These are phyloP conservation scores for Nicotiana noctiflora DNA, from an alignment of 257 asterid genomes.

Conservation along the genomic window DNA sequence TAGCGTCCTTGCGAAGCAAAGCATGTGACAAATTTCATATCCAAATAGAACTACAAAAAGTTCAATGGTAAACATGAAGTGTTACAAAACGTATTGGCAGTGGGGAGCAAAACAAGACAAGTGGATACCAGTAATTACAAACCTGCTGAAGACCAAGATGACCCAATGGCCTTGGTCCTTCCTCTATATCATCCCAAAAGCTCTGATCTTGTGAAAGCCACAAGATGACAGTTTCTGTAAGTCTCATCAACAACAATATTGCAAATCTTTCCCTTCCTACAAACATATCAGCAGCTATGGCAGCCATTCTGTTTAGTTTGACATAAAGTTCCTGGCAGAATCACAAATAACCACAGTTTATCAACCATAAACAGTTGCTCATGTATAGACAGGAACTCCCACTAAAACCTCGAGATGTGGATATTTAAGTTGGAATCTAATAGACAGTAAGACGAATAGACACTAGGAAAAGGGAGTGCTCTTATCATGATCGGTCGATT, in stretches of 20 bases:
- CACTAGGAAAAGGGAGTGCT: background rate
- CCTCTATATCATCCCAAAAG: slow-evolving; percentile 95
- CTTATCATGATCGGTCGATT: background rate
- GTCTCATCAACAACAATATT: slow-evolving; percentile 84
- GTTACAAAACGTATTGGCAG: slow-evolving; percentile 2
- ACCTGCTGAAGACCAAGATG: slow-evolving; percentile 96
- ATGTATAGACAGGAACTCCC: background rate
- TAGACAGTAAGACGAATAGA: background rate
- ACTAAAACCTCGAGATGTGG: background rate
- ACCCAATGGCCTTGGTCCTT: slow-evolving; percentile 87
- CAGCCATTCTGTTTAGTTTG: slow-evolving; percentile 82
- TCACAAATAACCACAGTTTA: slow-evolving; percentile 7
- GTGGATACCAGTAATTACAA: slow-evolving; percentile 13
- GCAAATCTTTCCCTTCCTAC: slow-evolving; percentile 97
- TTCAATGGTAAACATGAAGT: background rate
- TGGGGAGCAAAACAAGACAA: slow-evolving; percentile 1
- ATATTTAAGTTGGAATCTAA: background rate
- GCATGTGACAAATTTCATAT: slow-evolving; percentile 90
- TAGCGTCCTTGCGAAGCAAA: slow-evolving; percentile 96
- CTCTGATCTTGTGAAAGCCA: slow-evolving; percentile 96
- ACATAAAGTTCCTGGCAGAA: slow-evolving; percentile 75
- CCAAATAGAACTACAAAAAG: slow-evolving; percentile 84
- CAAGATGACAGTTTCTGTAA: slow-evolving; percentile 86
- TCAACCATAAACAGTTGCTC: background rate
- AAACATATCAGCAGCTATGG: slow-evolving; percentile 89